These are phyloP conservation scores for Lasiosphaeria hispida DNA, from an alignment of 495 filamentous ascomycete genomes.

Conservation along the genomic window DNA sequence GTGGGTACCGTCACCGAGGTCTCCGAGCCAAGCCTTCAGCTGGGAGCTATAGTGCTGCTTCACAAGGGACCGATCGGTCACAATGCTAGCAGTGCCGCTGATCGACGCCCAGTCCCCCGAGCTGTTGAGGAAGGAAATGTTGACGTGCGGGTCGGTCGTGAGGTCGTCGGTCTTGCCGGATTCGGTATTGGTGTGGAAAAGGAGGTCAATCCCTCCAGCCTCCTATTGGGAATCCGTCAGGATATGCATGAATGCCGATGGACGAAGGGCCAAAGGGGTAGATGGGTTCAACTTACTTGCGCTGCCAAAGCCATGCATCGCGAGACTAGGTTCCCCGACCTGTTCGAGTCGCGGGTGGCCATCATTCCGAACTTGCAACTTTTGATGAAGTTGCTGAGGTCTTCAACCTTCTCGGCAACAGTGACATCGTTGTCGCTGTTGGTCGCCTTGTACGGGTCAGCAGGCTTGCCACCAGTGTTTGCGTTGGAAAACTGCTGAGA, in stretches of 20 bases:
- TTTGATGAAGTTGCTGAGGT: slow-evolving; percentile 65
- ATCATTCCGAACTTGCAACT: slow-evolving; percentile 77
- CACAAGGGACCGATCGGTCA: slow-evolving; percentile 65
- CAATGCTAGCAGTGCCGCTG: slow-evolving; percentile 65
- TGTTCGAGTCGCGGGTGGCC: slow-evolving; percentile 57
- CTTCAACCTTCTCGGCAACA: slow-evolving; percentile 76
- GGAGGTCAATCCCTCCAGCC: slow-evolving; percentile 73
- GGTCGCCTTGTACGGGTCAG: slow-evolving; percentile 80
- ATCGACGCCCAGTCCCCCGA: slow-evolving; percentile 76
- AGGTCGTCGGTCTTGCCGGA: slow-evolving; percentile 90
- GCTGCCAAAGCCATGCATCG: slow-evolving; percentile 88
- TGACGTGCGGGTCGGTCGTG: slow-evolving; percentile 68
- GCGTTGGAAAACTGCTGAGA: slow-evolving; percentile 53
- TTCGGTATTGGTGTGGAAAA: slow-evolving; percentile 94
- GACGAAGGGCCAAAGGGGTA: neutral
- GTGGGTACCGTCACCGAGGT: slow-evolving; percentile 84
- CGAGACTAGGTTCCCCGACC: slow-evolving; percentile 62
- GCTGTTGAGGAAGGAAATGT: slow-evolving; percentile 79
- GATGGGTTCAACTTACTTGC: slow-evolving; percentile 51
- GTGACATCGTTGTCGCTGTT: slow-evolving; percentile 61
- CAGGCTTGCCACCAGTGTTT: slow-evolving; percentile 50
- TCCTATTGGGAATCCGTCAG: slow-evolving; percentile 50
- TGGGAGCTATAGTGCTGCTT: slow-evolving; percentile 73
- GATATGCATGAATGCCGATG: neutral
- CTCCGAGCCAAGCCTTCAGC: slow-evolving; percentile 86